Evolutionary conservation across 768 basidiomycete genomes (phyloP), one percentile per base, ranked within the genome.

Genomic region (Kondoa malvinella): DNA sequence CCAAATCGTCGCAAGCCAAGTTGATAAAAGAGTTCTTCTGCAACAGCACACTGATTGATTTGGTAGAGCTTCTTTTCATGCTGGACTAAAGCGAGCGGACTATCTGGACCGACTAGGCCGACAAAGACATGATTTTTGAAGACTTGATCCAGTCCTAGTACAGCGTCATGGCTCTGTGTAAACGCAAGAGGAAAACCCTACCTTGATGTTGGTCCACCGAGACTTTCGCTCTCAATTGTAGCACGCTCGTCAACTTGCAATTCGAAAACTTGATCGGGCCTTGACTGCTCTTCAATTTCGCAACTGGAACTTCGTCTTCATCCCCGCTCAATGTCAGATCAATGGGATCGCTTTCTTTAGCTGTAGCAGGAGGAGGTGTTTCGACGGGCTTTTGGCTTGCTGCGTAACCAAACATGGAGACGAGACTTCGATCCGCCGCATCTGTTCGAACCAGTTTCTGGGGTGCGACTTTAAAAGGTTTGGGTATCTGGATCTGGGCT

Each of bases 21-120:
- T 74, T 99, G 95, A 77, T 95, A 96, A 76, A 97, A 94, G 34
- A 95, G 80, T 72, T 95, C 91, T 74, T 95, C 91, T 90, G 87
- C 86, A 40, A 97, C 78, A 2, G 85, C 79, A 30, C 83, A 85
- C 73, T 96, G 88, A 70, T 95, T 89, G 67, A 95, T 81, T 15
- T 96, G 81, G 76, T 90, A 99, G 0, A 99, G 79, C 70, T 90
- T 88, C 0, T 89, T 95, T 30, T 84, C 82, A 75, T 89, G 83
- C 76, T 97, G 95, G 1, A 99, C 80, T 33, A 96, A 77, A 1
- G 91, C 88, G 1, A 91, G 79, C 72, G 84, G 87, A 31, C 83
- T 82, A 27, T 82, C 75, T 8, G 84, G 77, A 74, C 94, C 91
- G 4, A 91, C 88, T 40, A 96, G 84, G 1, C 94, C 92, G 33